A percentile compares a stretch with the other conserved stretches of the same genome.
Conservation (phyloP, 805 yeast genomes). For the Metschnikowia colocasiae region DNA sequence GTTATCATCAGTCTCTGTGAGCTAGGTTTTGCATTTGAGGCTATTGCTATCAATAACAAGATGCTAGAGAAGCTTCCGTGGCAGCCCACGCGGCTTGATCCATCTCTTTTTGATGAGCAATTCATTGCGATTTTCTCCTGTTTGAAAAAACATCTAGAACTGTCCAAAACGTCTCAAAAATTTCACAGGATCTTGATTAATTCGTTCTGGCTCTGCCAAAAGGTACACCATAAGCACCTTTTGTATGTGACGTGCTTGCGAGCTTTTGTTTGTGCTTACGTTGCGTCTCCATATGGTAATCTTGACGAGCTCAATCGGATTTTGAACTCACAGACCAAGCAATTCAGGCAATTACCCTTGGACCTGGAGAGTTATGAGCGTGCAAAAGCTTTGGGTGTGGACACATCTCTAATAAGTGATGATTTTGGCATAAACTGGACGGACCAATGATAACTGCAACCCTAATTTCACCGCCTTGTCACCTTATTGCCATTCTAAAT, state of each 20-base stretch:
- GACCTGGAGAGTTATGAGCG: not conserved
- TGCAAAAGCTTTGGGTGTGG: not conserved
- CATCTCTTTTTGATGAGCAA: conserved; percentile 7
- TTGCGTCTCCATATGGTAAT: conserved; percentile 10
- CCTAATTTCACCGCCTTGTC: no score
- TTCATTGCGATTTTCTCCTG: conserved; percentile 9
- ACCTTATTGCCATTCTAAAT: no score
- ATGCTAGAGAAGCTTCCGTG: conserved; percentile 14
- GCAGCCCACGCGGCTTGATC: not conserved
- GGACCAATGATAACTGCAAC: not conserved
- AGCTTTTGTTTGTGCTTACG: conserved; percentile 9
- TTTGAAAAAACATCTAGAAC: conserved; percentile 1
- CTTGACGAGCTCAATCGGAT: conserved; percentile 1
- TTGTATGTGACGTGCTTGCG: conserved; percentile 7
- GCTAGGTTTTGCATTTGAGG: conserved; percentile 23
- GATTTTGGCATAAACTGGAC: not conserved
- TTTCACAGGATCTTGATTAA: conserved; percentile 5
- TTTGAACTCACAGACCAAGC: not conserved
- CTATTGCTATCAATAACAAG: conserved; percentile 24
- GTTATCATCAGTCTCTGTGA: conserved; percentile 28
- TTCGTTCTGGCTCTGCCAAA: conserved; percentile 4
- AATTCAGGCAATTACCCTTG: not conserved
- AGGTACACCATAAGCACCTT: not conserved
- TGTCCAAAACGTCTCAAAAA: not conserved
- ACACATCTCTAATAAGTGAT: not conserved